phyloP scores from a whole-genome alignment of 192 early-diverging fungal genomes.

The Gryganskiella cystojenkinii region DNA sequence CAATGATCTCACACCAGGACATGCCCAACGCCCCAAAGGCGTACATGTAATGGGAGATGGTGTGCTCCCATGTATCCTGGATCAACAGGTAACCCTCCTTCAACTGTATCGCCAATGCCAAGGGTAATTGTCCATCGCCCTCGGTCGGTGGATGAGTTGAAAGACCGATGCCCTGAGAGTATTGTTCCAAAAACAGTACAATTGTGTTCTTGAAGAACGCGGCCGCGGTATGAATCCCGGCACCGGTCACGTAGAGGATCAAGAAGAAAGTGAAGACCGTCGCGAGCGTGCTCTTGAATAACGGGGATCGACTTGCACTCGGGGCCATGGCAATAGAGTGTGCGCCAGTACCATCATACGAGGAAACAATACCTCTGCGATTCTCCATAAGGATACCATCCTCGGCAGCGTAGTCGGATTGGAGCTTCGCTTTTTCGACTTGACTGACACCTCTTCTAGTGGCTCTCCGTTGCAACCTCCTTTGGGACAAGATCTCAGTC shows the following conservation, averaged over 20 bases:
- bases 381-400: no score
- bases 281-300: constrained; percentile 9
- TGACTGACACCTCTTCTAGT: not conserved
- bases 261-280: constrained; percentile 32
- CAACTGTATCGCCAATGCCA: constrained; percentile 23
- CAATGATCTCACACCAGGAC: constrained; percentile 60
- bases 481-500: not conserved
- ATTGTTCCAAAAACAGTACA: constrained; percentile 25
- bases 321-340: not conserved
- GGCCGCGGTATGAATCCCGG: constrained; percentile 24
- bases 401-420: no score
- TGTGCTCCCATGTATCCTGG: constrained; percentile 62
- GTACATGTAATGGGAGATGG: constrained; percentile 64
- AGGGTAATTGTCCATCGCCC: constrained; percentile 20
- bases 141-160: constrained; percentile 35
- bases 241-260: constrained; percentile 38
- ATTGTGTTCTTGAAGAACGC: constrained; percentile 41
- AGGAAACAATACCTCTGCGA: no score
- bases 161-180: constrained; percentile 35
- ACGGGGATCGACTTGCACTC: not conserved
- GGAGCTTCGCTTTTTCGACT: not conserved
- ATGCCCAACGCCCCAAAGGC: constrained; percentile 61
- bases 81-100: constrained; percentile 60
- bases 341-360: not conserved
- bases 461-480: not conserved